phyloP scores from a whole-genome alignment of 768 basidiomycete species.

The Termitomyces sp. region DNA sequence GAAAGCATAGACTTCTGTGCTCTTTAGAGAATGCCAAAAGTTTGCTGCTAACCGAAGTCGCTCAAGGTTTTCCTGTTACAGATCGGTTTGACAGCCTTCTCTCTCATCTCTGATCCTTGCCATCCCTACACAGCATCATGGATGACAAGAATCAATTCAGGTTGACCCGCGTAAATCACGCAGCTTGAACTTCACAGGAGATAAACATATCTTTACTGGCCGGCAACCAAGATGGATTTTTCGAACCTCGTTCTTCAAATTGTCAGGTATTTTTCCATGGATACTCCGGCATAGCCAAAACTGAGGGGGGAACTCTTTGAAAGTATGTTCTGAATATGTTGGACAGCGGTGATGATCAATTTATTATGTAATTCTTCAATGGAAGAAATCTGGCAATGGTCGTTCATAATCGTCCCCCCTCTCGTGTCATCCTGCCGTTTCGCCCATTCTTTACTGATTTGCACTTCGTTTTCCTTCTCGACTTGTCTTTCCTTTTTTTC shows the following conservation, averaged over 20 bases:
- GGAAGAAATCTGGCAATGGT: background rate
- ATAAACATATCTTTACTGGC: background rate
- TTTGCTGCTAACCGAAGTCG: no score
- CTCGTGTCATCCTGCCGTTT: background rate
- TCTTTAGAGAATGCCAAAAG: no score
- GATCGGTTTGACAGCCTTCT: no score
- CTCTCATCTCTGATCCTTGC: no score
- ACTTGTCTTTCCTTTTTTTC: conserved; percentile 16
- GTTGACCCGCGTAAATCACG: background rate
- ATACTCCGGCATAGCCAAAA: no score
- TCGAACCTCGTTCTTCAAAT: background rate
- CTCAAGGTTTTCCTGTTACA: no score
- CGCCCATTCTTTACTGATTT: conserved; percentile 1
- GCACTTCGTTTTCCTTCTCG: conserved; percentile 13
- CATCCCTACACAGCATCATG: no score
- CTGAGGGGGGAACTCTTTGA: no score
- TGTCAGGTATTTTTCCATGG: background rate
- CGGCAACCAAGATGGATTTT: no score
- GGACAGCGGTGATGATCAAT: conserved; percentile 5
- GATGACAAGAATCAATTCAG: no score
- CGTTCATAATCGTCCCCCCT: background rate
- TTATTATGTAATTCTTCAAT: conserved; percentile 7
- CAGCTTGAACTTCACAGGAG: background rate
- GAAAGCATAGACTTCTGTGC: no score
- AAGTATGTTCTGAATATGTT: no score